phyloP scores from a whole-genome alignment of 768 basidiomycete genomes.

The Russula sp. region DNA sequence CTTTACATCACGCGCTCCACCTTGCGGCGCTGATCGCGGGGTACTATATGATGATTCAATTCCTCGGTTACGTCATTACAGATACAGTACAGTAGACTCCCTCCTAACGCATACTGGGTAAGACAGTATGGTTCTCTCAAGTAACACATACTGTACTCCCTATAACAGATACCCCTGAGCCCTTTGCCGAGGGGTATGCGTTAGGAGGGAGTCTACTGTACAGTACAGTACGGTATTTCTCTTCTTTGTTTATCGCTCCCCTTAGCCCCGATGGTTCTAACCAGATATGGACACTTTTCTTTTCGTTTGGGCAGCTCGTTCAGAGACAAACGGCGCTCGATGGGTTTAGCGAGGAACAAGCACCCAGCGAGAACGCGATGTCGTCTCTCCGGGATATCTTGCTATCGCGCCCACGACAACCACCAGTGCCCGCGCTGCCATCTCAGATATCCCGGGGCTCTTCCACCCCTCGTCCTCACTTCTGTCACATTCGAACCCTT shows the following conservation, averaged over 20 bases:
- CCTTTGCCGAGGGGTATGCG: too few species aligned
- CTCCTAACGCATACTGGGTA: too few species aligned
- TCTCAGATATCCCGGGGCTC: slow-evolving; percentile 5
- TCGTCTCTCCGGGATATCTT: not conserved
- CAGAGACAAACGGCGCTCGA: not conserved
- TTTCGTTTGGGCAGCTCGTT: not conserved
- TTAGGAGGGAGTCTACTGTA: too few species aligned
- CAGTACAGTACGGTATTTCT: too few species aligned
- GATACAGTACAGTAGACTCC: too few species aligned
- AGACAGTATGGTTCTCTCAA: too few species aligned
- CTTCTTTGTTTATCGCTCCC: too few species aligned
- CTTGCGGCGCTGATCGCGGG: too few species aligned
- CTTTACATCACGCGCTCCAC: too few species aligned
- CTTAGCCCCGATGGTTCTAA: not conserved
- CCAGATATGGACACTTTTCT: not conserved
- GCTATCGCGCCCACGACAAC: not conserved
- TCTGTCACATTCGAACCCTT: not conserved
- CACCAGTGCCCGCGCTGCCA: not conserved
- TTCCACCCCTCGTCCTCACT: slow-evolving; percentile 13
- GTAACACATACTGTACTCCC: too few species aligned
- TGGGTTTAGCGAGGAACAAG: not conserved
- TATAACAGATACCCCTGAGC: too few species aligned
- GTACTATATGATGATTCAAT: too few species aligned
- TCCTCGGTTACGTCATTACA: not conserved
- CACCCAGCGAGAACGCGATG: not conserved